Conservation (phyloP, 345 rosid genomes). For the Jatropha curcas region DNA sequence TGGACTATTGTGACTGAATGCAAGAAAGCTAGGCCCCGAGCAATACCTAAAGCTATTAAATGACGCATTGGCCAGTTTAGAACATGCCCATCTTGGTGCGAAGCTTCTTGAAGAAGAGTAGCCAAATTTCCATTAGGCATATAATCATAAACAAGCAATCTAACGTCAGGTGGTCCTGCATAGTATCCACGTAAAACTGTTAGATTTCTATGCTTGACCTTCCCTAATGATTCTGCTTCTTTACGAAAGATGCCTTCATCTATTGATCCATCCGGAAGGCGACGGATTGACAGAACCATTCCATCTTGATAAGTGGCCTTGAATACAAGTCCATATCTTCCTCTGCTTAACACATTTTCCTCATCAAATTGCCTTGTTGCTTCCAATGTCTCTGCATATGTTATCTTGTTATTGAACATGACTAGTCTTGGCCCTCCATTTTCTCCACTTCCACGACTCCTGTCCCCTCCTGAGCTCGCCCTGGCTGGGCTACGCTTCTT, state of each 20-base stretch:
- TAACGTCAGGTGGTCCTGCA: slow-evolving; percentile 72
- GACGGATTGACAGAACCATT: slow-evolving; percentile 81
- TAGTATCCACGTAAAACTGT: slow-evolving; percentile 88
- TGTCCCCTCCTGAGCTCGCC: slow-evolving; percentile 70
- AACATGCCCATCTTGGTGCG: slow-evolving; percentile 95
- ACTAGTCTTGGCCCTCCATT: slow-evolving; percentile 84
- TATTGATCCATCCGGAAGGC: slow-evolving; percentile 58
- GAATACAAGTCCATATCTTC: slow-evolving; percentile 68
- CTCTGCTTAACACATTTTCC: slow-evolving; percentile 84
- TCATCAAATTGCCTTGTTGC: slow-evolving; percentile 87
- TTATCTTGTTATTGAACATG: slow-evolving; percentile 89
- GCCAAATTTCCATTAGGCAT: slow-evolving; percentile 96
- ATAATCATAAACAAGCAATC: slow-evolving; percentile 83
- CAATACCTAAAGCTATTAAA: slow-evolving; percentile 83
- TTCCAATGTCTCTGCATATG: slow-evolving; percentile 77
- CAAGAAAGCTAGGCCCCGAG: slow-evolving; percentile 82
- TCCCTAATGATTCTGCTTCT: slow-evolving; percentile 81
- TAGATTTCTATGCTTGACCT: slow-evolving; percentile 77
- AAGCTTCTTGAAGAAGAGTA: slow-evolving; percentile 90
- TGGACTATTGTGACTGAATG: slow-evolving; percentile 69
- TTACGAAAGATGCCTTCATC: slow-evolving; percentile 68
- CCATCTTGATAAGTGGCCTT: slow-evolving; percentile 84
- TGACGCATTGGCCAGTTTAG: slow-evolving; percentile 99
- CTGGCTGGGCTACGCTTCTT: slow-evolving; percentile 82
- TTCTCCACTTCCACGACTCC: slow-evolving; percentile 76